Conservation (phyloP, 768 basidiomycete species). For the Tulasnella sp. region DNA sequence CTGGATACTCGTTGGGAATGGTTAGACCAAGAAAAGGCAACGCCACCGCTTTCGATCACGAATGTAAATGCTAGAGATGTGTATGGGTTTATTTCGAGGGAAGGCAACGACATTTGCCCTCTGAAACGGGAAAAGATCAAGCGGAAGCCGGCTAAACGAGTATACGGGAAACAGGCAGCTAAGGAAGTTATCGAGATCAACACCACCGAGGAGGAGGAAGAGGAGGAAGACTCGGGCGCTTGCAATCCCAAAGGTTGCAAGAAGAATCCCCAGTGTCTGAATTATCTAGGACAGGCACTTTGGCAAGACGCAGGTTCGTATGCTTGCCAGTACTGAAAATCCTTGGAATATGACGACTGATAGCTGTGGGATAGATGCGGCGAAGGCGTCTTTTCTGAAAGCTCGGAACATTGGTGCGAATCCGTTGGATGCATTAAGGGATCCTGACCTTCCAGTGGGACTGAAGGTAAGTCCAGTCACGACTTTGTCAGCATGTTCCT, state of each 20-base stretch:
- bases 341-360: slow-evolving; percentile 17
- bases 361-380: slow-evolving; percentile 33
- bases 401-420: slow-evolving; percentile 41
- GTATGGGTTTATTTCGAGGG: slow-evolving; percentile 52
- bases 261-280: slow-evolving; percentile 73
- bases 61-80: no score
- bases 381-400: slow-evolving; percentile 42
- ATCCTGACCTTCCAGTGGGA: slow-evolving; percentile 55
- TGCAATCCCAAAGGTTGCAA: slow-evolving; percentile 60
- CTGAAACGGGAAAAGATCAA: slow-evolving; percentile 38
- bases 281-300: slow-evolving; percentile 71
- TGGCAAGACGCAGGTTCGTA: slow-evolving; percentile 66
- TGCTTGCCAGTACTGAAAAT: background rate
- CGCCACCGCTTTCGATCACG: slow-evolving; percentile 34
- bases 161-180: slow-evolving; percentile 20
- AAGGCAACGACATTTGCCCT: slow-evolving; percentile 40
- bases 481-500: background rate
- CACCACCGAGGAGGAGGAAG: slow-evolving; percentile 52
- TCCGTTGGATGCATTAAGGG: slow-evolving; percentile 41
- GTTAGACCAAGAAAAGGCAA: no score
- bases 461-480: slow-evolving; percentile 43
- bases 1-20: no score
- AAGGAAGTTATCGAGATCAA: slow-evolving; percentile 49
- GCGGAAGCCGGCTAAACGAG: slow-evolving; percentile 13
- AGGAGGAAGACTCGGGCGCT: slow-evolving; percentile 40